Conservation (phyloP, 2,329 filamentous ascomycete species). For the Penicillium sp. region DNA sequence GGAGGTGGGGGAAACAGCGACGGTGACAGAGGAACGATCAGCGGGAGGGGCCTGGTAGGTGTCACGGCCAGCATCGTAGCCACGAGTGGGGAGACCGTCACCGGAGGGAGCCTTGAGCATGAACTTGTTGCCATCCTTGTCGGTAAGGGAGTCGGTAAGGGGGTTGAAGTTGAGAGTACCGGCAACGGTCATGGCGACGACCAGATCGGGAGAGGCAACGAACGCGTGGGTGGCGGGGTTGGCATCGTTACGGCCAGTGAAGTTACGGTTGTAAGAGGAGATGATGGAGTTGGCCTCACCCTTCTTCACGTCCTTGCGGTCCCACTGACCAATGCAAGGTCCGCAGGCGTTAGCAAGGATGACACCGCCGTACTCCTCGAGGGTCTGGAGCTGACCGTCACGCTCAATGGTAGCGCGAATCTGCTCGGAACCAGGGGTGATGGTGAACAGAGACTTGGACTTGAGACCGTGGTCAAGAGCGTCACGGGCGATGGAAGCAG, state of each 20-base stretch:
- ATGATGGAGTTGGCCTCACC: conserved; percentile 94
- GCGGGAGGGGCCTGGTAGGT: conserved; percentile 94
- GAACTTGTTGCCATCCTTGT: conserved; percentile 96
- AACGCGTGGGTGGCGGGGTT: conserved; percentile 95
- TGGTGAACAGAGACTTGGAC: conserved; percentile 87
- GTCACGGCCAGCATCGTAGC: conserved; percentile 87
- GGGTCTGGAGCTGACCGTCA: conserved; percentile 87
- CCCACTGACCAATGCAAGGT: conserved; percentile 93
- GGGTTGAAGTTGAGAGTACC: conserved; percentile 92
- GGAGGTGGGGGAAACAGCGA: conserved; percentile 81
- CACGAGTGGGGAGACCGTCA: conserved; percentile 71
- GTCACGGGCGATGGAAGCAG: conserved; percentile 85
- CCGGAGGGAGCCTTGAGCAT: conserved; percentile 76
- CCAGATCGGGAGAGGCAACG: conserved; percentile 85
- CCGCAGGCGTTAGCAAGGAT: conserved; percentile 95
- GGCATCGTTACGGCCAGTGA: conserved; percentile 94
- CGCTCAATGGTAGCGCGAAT: conserved; percentile 89
- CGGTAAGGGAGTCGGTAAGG: conserved; percentile 85
- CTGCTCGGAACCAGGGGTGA: conserved; percentile 96
- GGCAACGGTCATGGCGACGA: conserved; percentile 80
- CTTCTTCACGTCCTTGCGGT: conserved; percentile 90
- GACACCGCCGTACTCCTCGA: conserved; percentile 93
- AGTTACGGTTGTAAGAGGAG: conserved; percentile 99
- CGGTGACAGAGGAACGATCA: conserved; percentile 69
- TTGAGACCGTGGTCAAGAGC: conserved; percentile 91